Evolutionary conservation across 176 grass and related monocot species (phyloP).

Genomic region (Olyra latifolia): DNA sequence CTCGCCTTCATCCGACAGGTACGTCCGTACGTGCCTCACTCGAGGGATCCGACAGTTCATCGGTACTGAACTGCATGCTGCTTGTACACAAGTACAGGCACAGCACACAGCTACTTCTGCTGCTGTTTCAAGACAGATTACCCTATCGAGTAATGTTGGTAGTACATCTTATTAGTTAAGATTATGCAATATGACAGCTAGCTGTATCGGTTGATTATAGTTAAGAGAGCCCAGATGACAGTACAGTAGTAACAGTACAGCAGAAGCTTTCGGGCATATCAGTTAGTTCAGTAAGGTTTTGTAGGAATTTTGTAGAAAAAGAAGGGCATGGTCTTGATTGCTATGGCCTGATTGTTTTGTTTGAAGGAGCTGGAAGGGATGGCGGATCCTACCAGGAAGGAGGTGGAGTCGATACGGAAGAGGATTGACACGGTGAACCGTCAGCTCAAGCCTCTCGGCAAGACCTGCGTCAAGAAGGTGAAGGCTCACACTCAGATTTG

Average conservation of each 20-base stretch:
- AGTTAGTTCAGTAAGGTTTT: no score
- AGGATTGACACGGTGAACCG: conserved; percentile 78
- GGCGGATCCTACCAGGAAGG: conserved; percentile 84
- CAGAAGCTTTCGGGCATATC: not conserved
- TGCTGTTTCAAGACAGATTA: not conserved
- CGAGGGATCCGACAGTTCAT: no score
- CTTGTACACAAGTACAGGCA: not conserved
- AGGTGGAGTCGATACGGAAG: conserved; percentile 73
- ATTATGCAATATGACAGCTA: not conserved
- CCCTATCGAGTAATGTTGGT: no score
- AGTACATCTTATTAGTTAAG: not conserved
- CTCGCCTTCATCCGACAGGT: conserved; percentile 80
- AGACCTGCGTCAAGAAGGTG: conserved; percentile 90
- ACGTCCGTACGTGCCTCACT: not conserved
- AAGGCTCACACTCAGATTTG: not conserved
- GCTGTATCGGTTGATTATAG: not conserved
- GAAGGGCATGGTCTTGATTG: not conserved
- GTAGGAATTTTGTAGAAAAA: no score
- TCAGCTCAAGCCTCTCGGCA: conserved; percentile 83
- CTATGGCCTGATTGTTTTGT: not conserved
- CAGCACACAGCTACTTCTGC: not conserved
- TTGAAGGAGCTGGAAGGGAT: conserved; percentile 84
- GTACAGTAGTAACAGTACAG: no score
- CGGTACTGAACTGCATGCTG: not conserved
- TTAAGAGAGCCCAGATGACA: not conserved